Evolutionary conservation across 805 yeast genomes (phyloP).

Genomic region (Komagataella populi): DNA sequence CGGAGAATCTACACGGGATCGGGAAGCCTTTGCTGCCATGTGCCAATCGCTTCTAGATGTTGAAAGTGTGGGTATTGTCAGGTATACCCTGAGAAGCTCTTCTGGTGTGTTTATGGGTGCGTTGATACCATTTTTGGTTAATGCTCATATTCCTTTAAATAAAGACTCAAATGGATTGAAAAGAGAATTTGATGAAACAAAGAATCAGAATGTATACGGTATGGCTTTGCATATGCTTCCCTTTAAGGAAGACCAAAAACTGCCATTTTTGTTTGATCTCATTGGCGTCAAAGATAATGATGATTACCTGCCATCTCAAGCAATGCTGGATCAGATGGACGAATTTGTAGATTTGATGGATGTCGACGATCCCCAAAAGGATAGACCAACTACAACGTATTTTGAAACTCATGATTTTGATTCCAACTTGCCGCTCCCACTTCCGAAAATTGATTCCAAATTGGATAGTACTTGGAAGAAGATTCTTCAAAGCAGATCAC

Average conservation of each 20-base stretch:
- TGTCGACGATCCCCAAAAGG: slow-evolving; percentile 14
- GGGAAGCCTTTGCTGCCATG: slow-evolving; percentile 28
- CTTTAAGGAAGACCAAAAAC: slow-evolving; percentile 60
- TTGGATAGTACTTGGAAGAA: slow-evolving; percentile 2
- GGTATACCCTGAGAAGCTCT: slow-evolving; percentile 41
- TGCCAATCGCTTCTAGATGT: slow-evolving; percentile 37
- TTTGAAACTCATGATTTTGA: slow-evolving; percentile 11
- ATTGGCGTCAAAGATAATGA: slow-evolving; percentile 17
- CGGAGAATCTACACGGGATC: slow-evolving; percentile 16
- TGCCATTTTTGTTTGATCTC: slow-evolving; percentile 35
- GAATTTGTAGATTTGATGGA: slow-evolving; percentile 29
- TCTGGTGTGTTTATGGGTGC: slow-evolving; percentile 38
- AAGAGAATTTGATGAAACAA: slow-evolving; percentile 6
- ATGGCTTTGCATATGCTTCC: slow-evolving; percentile 49
- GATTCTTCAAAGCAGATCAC: slow-evolving; percentile 10
- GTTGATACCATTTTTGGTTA: slow-evolving; percentile 32
- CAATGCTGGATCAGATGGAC: slow-evolving; percentile 28
- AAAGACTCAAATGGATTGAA: slow-evolving; percentile 1
- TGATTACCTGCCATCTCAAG: slow-evolving; percentile 18
- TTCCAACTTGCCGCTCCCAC: slow-evolving; percentile 5
- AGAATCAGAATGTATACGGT: slow-evolving; percentile 18
- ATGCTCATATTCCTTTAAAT: slow-evolving; percentile 8
- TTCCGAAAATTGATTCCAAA: slow-evolving; percentile 6
- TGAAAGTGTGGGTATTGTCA: slow-evolving; percentile 39
- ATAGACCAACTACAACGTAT: background rate